Base-by-base conservation (phyloP, 139 green algal genomes). In the Auxenochlorella pyrenoidosa region DNA sequence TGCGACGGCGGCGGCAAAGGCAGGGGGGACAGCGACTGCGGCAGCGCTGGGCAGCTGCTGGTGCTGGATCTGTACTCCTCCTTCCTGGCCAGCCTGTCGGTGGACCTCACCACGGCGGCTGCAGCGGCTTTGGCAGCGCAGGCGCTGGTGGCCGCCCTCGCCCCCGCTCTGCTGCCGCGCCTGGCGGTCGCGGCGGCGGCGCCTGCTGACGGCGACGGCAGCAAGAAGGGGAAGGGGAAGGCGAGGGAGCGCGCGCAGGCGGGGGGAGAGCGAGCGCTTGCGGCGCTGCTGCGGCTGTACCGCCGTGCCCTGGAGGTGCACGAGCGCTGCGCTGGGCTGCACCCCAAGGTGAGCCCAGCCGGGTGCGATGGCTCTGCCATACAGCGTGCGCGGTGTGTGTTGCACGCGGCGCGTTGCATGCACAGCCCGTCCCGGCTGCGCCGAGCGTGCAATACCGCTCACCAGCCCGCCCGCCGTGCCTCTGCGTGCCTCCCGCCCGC, bases 51-150 rank as follows among this genome's bases (percentile, higher is more conserved):
- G 30, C 44, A 58, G n/a, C 63, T 83, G 22, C n/a, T 87, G 73
- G 36, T 77, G 21, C 34, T 63, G 1, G 77, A 86, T 13, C 28
- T 90, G 68, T 22, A 47, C 60, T 63, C 41, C 51, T 43, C 43
- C 77, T 90, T 79, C 86, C 82, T 90, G 12, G 36, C n/a, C 60
- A 79, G 51, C 65, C 79, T 90, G 68, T 1, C 19, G 2, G 51
- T 87, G 13, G 79, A 90, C 51, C 58, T 90, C 6, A 88, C 84
- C 54, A 90, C 82, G 18, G 87, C 87, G 18, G 82, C 41, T 6
- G 72, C 87, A 63, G 87, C 79, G 28, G 87, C 82, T 3, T 13
- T 10, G 4, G 80, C 80, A 43, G 81, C 82, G 4, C 26, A 60
- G 15, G 79, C 63, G 12, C 73, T 90, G 22, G 65, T 90, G 24